Base-by-base conservation (phyloP, 176 grass and related monocot species). In the Aegilops tauschii region DNA sequence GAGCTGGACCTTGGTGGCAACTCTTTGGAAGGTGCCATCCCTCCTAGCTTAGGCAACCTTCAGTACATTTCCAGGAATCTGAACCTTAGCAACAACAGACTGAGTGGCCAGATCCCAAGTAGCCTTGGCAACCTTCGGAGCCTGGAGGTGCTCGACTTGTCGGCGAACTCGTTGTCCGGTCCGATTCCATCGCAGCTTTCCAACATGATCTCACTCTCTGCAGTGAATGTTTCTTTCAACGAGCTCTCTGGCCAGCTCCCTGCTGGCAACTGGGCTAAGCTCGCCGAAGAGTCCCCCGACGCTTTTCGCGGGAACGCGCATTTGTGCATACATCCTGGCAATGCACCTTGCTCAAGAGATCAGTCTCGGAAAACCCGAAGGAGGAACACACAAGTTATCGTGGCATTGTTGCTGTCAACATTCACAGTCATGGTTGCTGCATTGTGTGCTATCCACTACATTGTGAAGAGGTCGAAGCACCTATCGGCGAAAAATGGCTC, bases 1-100 rank as follows among this genome's bases (percentile, higher is more conserved):
- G 88, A 95, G 83, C 31, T 95, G 73, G 82, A 92, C 11, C 84
- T 95, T 81, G 88, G 90, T 56, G 77, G 71, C 21, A 95, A 95
- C 79, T 32, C 27, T 85, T 61, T 95, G 58, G 83, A 92, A 59
- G 90, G 93, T 50, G 18, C 8, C 37, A 89, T 89, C 58, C 93
- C 93, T 36, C 3, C 0, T 34, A 95, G 86, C 72, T 45, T 92
- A 45, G 90, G 90, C 11, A 89, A 95, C 79, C 90, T 95, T 86
- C 87, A 85, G 4, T 90, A 86, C 78, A 81, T 92, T 10, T 92
- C 89, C 6, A 34, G 79, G 44, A 62, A 27, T 81, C 88, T 95
- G n/a, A 92, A 92, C 61, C 30, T 95, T 52, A 90, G 90, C 76
- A 76, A 81, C 20, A 95, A 95, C 78, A 69, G 75, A 64, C 32